phyloP scores from a whole-genome alignment of 495 filamentous ascomycete species.

The Apodospora peruviana region DNA sequence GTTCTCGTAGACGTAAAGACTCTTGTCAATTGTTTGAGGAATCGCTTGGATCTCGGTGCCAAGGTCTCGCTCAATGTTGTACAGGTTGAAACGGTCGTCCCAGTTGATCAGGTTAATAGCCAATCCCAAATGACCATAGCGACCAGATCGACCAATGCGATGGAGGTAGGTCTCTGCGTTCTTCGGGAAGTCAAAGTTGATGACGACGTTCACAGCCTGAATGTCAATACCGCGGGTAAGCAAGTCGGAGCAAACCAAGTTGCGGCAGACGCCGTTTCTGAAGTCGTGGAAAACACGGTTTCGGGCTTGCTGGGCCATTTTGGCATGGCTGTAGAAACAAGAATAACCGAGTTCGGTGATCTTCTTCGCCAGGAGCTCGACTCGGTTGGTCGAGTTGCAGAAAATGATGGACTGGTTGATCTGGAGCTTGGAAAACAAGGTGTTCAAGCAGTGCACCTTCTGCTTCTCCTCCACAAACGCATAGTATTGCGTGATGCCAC shows the following conservation, averaged over 20 bases:
- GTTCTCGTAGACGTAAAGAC: constrained; percentile 94
- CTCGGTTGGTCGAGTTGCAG: constrained; percentile 98
- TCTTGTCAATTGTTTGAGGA: constrained; percentile 91
- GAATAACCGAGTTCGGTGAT: constrained; percentile 99
- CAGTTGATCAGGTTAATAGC: constrained; percentile 99
- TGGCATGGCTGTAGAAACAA: constrained; percentile 98
- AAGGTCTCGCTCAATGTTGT: constrained; percentile 95
- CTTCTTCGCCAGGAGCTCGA: constrained; percentile 96
- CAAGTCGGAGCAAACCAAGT: constrained; percentile 95
- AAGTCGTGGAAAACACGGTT: constrained; percentile 99
- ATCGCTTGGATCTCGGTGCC: constrained; percentile 97
- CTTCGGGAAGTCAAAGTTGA: constrained; percentile 99
- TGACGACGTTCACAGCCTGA: constrained; percentile 98
- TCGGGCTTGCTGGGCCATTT: constrained; percentile 95
- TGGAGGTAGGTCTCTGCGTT: constrained; percentile 99
- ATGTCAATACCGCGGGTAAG: constrained; percentile 99
- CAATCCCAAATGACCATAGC: constrained; percentile 93
- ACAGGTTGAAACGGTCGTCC: constrained; percentile 98
- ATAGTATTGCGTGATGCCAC: constrained; percentile 98
- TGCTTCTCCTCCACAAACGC: constrained; percentile 99
- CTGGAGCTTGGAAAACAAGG: constrained; percentile 95
- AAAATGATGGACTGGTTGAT: constrained; percentile 99
- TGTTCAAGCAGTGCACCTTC: constrained; percentile 98
- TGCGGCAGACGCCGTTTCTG: constrained; percentile 93
- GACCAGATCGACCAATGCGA: constrained; percentile 94